phyloP scores from a whole-genome alignment of 805 yeast genomes.

The Wickerhamiella qilinensis region DNA sequence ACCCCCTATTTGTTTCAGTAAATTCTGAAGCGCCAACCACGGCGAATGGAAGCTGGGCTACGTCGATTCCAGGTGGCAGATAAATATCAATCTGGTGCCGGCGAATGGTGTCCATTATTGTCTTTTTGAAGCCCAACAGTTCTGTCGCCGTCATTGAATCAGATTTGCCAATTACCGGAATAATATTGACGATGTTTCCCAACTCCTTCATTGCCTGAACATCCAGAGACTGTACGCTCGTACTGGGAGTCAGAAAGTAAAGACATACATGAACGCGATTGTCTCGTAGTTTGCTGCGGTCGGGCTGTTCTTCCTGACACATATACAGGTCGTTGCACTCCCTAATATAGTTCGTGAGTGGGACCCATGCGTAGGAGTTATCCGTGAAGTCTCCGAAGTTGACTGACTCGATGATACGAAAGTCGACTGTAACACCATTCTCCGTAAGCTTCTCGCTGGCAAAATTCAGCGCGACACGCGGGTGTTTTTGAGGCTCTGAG shows the following conservation, averaged over 20 bases:
- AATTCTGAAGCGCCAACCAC: neutral
- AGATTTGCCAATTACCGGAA: slow-evolving; percentile 81
- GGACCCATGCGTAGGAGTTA: slow-evolving; percentile 73
- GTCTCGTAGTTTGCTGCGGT: slow-evolving; percentile 37
- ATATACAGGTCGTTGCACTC: slow-evolving; percentile 78
- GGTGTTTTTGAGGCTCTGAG: too few species aligned
- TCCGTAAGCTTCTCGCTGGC: slow-evolving; percentile 72
- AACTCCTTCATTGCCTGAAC: slow-evolving; percentile 76
- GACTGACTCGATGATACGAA: slow-evolving; percentile 81
- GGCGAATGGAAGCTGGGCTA: neutral
- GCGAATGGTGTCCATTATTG: slow-evolving; percentile 65
- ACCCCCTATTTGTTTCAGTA: neutral
- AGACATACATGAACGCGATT: slow-evolving; percentile 81
- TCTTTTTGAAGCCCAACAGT: slow-evolving; percentile 48
- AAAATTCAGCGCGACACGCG: slow-evolving; percentile 67
- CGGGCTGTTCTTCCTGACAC: slow-evolving; percentile 91
- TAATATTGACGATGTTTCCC: slow-evolving; percentile 64
- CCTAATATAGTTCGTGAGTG: slow-evolving; percentile 75
- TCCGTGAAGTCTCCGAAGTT: slow-evolving; percentile 87
- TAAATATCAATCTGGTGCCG: slow-evolving; percentile 69
- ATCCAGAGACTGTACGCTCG: slow-evolving; percentile 72
- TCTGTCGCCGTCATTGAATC: slow-evolving; percentile 67
- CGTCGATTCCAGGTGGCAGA: slow-evolving; percentile 34
- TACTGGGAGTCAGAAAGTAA: slow-evolving; percentile 83
- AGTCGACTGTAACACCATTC: slow-evolving; percentile 57